Evolutionary conservation across 306 rosid species (phyloP), one percentile per base, ranked within the genome.

Genomic region (Coriaria nepalensis): DNA sequence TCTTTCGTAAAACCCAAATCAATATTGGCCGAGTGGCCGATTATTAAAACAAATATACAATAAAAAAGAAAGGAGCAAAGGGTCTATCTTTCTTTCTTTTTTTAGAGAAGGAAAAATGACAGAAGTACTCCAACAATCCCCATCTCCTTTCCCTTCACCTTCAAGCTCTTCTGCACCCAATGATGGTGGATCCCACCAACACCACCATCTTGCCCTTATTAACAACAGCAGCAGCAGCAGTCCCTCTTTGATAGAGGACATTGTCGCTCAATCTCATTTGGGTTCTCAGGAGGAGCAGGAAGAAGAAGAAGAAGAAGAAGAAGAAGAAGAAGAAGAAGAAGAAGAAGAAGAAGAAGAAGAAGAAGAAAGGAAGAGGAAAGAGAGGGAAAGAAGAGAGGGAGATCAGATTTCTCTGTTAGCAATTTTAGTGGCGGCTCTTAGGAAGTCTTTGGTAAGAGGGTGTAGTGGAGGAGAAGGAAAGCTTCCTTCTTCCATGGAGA

Each of bases 391-490:
- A 20, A 20, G 81, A 42, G 94, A 71, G 49, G 72, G 77, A 66
- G 96, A 90, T 73, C 96, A 81, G 49, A 69, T 85, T 67, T 74
- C 96, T 13, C 56, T 82, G 40, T 60, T 82, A 76, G 68, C 95
- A 10, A 71, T 85, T 66, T 55, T 92, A 66, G 63, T 92, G 32
- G 78, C 79, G 53, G 94, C 87, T 54, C 73, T 85, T 54, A 51
- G 94, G 64, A 85, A 76, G 73, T 92, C 98, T 73, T 70, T 79
- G 67, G 79, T 85, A 40, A 64, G 14, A 43, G 62, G 43, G 29
- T 47, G 40, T 13, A 5, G 42, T 53, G 41, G 49, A 4, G 53
- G 44, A 0, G 43, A 43, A n/a, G 62, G 64, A 7, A 62, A 68
- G 56, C 62, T 81, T 8, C 29, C 29, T 20, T 70, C 83, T 55